These are phyloP conservation scores for Gossypium trilobum DNA, from an alignment of 441 rosid species.

Conservation along the genomic window DNA sequence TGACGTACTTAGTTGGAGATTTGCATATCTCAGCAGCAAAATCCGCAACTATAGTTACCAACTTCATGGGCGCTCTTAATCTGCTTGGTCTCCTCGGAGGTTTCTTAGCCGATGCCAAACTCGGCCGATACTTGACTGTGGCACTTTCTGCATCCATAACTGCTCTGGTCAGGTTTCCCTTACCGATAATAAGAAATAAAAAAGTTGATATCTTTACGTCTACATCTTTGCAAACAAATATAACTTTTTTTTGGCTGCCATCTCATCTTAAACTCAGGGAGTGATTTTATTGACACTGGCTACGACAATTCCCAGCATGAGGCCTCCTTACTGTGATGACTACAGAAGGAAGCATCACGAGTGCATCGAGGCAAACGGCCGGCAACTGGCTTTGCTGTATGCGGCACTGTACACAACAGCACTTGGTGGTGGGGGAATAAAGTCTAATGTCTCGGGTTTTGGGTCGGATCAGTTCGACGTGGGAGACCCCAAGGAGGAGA, in stretches of 20 bases:
- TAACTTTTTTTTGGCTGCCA: not conserved
- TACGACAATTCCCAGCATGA: constrained; percentile 57
- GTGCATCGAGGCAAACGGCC: constrained; percentile 60
- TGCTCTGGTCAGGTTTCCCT: constrained; percentile 43
- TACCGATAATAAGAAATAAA: not conserved
- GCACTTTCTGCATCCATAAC: constrained; percentile 52
- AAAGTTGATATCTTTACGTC: not conserved
- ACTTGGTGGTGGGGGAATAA: constrained; percentile 81
- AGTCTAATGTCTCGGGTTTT: constrained; percentile 82
- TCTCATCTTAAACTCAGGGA: constrained; percentile 38
- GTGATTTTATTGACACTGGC: constrained; percentile 52
- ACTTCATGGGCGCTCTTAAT: constrained; percentile 83
- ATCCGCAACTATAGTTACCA: constrained; percentile 76
- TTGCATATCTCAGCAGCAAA: constrained; percentile 65
- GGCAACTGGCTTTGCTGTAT: constrained; percentile 59
- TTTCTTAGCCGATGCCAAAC: constrained; percentile 81
- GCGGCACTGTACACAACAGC: constrained; percentile 77
- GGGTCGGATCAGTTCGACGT: constrained; percentile 81
- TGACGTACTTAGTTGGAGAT: constrained; percentile 72
- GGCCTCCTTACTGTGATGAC: constrained; percentile 63
- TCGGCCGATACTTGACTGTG: constrained; percentile 75
- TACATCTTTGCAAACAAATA: not conserved
- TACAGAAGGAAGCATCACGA: constrained; percentile 41
- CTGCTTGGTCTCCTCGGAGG: constrained; percentile 82
- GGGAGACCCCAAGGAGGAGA: constrained; percentile 66